Conservation (phyloP, 2,329 filamentous ascomycete species). For the Penicillium olsonii region DNA sequence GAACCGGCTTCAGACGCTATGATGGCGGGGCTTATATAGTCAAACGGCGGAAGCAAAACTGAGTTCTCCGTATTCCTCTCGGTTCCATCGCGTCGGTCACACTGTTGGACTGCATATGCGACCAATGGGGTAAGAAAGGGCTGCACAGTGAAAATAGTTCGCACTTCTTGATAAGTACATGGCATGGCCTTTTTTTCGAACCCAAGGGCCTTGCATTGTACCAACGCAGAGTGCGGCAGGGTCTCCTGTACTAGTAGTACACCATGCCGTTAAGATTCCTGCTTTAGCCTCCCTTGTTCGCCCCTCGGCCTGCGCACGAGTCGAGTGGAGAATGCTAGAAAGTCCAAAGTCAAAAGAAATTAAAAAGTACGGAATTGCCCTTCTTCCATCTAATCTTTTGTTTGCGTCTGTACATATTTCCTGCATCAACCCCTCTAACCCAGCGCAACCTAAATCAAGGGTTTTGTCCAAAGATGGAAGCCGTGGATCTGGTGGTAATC, state of each 20-base stretch:
- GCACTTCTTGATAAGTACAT: neutral
- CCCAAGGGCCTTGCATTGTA: too few species aligned
- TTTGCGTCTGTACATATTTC: slow-evolving; percentile 8
- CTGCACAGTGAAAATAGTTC: neutral
- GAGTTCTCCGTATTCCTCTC: neutral
- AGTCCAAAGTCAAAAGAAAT: neutral
- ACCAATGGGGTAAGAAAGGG: neutral
- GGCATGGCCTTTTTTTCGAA: neutral
- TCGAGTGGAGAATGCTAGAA: neutral
- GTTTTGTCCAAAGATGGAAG: slow-evolving; percentile 24
- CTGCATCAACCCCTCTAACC: neutral
- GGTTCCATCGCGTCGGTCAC: neutral
- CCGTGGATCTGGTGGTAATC: slow-evolving; percentile 32
- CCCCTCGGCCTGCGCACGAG: neutral
- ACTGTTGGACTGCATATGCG: neutral
- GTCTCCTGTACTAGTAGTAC: too few species aligned
- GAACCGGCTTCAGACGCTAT: slow-evolving; percentile 3
- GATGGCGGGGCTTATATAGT: slow-evolving; percentile 5
- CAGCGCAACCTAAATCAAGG: neutral
- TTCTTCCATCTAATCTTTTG: neutral
- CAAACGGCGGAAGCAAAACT: slow-evolving; percentile 15
- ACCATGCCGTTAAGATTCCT: neutral
- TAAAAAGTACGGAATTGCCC: neutral
- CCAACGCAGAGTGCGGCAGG: neutral
- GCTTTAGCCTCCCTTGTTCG: neutral